phyloP scores from a whole-genome alignment of 352 stramenopile genomes.

The Globisporangium takayamanum region DNA sequence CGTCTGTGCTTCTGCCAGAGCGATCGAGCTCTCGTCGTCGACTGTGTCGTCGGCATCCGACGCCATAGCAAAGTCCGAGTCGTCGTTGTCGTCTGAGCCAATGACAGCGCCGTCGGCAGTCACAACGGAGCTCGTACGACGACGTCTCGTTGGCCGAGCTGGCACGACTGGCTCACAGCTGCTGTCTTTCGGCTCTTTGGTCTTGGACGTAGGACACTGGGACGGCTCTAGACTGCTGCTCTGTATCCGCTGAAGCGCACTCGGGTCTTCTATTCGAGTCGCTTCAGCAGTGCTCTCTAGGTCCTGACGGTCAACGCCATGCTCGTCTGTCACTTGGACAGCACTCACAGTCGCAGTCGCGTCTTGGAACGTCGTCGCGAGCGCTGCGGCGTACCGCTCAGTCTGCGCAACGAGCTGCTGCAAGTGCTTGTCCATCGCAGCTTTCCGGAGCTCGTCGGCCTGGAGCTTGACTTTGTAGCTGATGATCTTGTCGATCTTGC shows the following conservation, averaged over 20 bases:
- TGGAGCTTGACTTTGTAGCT: conserved; percentile 95
- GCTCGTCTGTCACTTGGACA: too few relatives aligned
- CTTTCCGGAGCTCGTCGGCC: conserved; percentile 74
- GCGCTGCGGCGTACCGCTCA: conserved; percentile 90
- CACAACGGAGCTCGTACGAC: too few relatives aligned
- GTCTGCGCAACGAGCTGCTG: conserved; percentile 95
- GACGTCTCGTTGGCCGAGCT: neutral
- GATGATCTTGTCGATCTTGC: conserved; percentile 98
- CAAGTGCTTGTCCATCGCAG: conserved; percentile 96
- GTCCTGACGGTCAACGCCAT: neutral
- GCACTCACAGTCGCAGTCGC: too few relatives aligned
- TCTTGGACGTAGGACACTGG: too few relatives aligned
- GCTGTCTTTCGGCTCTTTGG: too few relatives aligned
- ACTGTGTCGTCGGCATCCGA: conserved; percentile 22
- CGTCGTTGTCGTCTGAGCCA: conserved; percentile 15
- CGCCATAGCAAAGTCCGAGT: conserved; percentile 31
- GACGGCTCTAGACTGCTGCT: neutral
- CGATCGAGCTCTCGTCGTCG: conserved; percentile 90
- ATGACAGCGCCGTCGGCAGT: conserved; percentile 6
- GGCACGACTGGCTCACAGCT: neutral
- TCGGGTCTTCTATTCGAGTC: too few relatives aligned
- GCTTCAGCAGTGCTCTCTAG: too few relatives aligned
- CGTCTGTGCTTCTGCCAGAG: conserved; percentile 56
- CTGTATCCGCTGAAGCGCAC: too few relatives aligned
- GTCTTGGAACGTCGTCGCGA: conserved; percentile 61